Conservation (phyloP, 108 stramenopile genomes). For the Bacterosira constricta region DNA sequence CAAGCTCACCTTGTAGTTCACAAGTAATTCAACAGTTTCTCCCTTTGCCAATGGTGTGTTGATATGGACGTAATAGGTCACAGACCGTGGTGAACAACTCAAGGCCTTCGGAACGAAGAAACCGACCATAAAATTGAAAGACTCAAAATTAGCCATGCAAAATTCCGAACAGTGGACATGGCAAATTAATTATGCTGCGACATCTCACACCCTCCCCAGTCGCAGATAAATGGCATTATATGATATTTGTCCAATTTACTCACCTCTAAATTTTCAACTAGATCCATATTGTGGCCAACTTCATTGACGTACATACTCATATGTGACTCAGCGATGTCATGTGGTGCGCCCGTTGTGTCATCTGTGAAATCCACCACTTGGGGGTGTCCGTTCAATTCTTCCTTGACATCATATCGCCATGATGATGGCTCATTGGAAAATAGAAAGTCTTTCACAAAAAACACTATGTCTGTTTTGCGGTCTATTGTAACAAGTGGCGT, state of each 20-base stretch:
- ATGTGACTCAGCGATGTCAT: slow-evolving; percentile 24
- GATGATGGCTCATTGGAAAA: slow-evolving; percentile 42
- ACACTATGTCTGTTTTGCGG: slow-evolving; percentile 40
- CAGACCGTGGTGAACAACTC: slow-evolving; percentile 7
- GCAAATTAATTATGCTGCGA: no score
- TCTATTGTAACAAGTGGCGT: slow-evolving; percentile 1
- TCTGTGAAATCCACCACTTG: slow-evolving; percentile 49
- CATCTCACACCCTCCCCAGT: no score
- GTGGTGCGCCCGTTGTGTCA: slow-evolving; percentile 40
- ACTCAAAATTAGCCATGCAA: no score
- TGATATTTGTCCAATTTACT: background rate
- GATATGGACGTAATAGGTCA: slow-evolving; percentile 32
- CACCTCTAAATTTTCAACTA: slow-evolving; percentile 39
- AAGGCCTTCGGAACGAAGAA: slow-evolving; percentile 9
- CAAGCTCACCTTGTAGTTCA: slow-evolving; percentile 22
- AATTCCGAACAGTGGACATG: no score
- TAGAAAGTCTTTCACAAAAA: slow-evolving; percentile 44
- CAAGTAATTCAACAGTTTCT: slow-evolving; percentile 39
- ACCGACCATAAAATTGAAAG: no score
- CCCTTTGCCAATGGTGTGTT: slow-evolving; percentile 35
- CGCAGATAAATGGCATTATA: no score
- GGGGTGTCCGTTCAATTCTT: slow-evolving; percentile 27
- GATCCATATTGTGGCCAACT: slow-evolving; percentile 28
- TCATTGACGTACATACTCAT: slow-evolving; percentile 49
- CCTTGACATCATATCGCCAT: slow-evolving; percentile 43